phyloP scores from a whole-genome alignment of 768 basidiomycete species.

The Lactifluus piperatus region DNA sequence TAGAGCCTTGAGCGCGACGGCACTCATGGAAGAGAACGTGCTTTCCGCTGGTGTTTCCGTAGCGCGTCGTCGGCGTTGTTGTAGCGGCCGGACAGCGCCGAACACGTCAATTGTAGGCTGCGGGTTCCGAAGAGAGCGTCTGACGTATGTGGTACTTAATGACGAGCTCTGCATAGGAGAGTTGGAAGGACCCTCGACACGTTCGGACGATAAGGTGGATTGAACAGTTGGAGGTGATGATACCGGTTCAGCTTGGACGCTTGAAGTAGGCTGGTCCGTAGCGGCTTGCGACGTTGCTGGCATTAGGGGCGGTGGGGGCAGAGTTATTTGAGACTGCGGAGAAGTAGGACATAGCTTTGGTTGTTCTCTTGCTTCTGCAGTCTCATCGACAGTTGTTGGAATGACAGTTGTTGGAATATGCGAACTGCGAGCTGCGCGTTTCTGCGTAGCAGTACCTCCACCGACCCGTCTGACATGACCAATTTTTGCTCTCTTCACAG shows the following conservation, averaged over 20 bases:
- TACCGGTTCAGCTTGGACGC: not conserved
- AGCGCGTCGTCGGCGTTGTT: constrained; percentile 1
- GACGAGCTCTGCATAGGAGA: not conserved
- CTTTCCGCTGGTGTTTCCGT: constrained; percentile 24
- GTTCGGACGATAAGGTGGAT: not conserved
- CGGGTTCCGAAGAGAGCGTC: constrained; percentile 12
- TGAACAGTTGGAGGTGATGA: not conserved
- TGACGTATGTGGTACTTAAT: not conserved
- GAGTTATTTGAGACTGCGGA: not conserved
- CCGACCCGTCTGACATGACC: constrained; percentile 6
- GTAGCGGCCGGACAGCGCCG: constrained; percentile 17
- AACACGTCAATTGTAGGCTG: constrained; percentile 34
- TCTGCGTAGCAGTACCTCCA: not conserved
- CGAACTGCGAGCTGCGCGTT: not conserved
- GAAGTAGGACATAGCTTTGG: not conserved
- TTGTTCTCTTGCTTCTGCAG: not conserved
- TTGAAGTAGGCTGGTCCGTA: not conserved
- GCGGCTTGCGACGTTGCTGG: not conserved
- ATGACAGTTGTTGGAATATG: not conserved
- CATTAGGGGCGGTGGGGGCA: not conserved
- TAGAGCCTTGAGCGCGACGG: constrained; percentile 57
- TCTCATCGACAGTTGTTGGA: not conserved
- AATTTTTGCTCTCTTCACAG: constrained; percentile 1
- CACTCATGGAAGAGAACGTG: constrained; percentile 57
- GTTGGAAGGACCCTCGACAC: not conserved